Evolutionary conservation across 805 yeast species (phyloP), one percentile per base, ranked within the genome.

Genomic region (Sungouiella thailandica): DNA sequence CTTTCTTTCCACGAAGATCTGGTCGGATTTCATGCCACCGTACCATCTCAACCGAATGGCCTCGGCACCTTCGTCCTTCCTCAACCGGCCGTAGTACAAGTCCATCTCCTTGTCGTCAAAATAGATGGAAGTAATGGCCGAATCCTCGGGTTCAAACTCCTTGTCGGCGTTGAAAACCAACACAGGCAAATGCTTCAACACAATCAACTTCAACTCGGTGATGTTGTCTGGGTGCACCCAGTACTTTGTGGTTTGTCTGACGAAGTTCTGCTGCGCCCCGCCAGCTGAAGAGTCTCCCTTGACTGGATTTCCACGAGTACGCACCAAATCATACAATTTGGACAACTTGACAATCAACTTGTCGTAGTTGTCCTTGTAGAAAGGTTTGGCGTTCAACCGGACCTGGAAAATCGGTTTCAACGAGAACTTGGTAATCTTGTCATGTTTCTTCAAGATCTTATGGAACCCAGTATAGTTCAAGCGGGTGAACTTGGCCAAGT

Each of bases 201-300:
- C 81, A 44, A 87, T 83, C 54, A 93, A 76, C 66, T 93, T 93
- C 59, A 93, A 74, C 67, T 93, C 97, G 11, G 97, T 93, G 57
- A 93, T 88, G 59, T 93, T 90, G 61, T 93, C 97, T 2, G 97
- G 96, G 55, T 93, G 98, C 20, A 93, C 97, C 99, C 99, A 93
- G 64, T 93, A 93, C 57, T 93, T 93, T 6, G 98, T 93, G 14
- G 98, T 93, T 64, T 93, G 98, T 62, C 98, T 83, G 29, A 93
- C 97, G 53, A 93, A 93, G 66, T 93, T 93, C 61, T 93, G 98
- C 70, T 89, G 97, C 27, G 83, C 74, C 28, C 98, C 98, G 53
- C 98, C 98, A n/a, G 98, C 97, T 4, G 97, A 58, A 4, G 96
- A 80, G 62, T 93, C 98, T 44, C 97, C 97, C 52, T 78, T 74